A percentile compares a stretch with the other conserved stretches of the same genome.
Evolutionary conservation across 2,329 filamentous ascomycete species (phyloP).

Genomic region (Tolypocladium pustulatum): DNA sequence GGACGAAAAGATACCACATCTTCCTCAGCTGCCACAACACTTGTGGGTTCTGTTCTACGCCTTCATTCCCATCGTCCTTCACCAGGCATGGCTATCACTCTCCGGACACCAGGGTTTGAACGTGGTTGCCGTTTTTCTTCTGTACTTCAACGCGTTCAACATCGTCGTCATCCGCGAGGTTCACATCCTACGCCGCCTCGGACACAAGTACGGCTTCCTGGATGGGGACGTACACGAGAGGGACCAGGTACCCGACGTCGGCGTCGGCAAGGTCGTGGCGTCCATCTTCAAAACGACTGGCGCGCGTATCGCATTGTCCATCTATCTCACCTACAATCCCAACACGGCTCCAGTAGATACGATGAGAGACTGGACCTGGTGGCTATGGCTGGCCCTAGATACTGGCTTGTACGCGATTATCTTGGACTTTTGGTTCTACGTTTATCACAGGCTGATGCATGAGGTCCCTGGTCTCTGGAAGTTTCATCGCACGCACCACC

Average conservation of each 20-base stretch:
- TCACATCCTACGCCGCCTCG: slow-evolving; percentile 25
- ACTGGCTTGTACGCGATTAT: slow-evolving; percentile 29
- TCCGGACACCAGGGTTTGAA: slow-evolving; percentile 18
- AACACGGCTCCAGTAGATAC: slow-evolving; percentile 12
- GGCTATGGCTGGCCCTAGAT: slow-evolving; percentile 25
- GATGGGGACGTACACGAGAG: slow-evolving; percentile 32
- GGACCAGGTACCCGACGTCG: slow-evolving; percentile 29
- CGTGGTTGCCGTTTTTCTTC: slow-evolving; percentile 17
- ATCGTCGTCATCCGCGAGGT: slow-evolving; percentile 27
- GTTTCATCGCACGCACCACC: slow-evolving; percentile 32
- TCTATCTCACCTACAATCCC: slow-evolving; percentile 15
- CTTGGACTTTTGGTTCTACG: slow-evolving; percentile 34
- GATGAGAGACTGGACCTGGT: slow-evolving; percentile 8
- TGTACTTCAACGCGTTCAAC: slow-evolving; percentile 29
- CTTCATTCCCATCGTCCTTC: slow-evolving; percentile 23
- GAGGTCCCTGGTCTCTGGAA: slow-evolving; percentile 28
- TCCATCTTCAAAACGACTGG: slow-evolving; percentile 22
- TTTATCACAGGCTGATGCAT: slow-evolving; percentile 26
- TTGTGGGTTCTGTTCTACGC: slow-evolving; percentile 28
- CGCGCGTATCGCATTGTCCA: slow-evolving; percentile 20
- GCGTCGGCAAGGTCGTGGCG: slow-evolving; percentile 19
- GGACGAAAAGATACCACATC: slow-evolving; percentile 27
- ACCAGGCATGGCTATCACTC: slow-evolving; percentile 22
- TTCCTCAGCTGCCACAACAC: slow-evolving; percentile 23
- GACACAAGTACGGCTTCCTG: slow-evolving; percentile 27